A percentile compares a stretch with the other conserved stretches of the same genome.
These are phyloP conservation scores for Acanthamoeba polyphaga DNA, from an alignment of 208 protist genomes.

Conservation along the genomic window DNA sequence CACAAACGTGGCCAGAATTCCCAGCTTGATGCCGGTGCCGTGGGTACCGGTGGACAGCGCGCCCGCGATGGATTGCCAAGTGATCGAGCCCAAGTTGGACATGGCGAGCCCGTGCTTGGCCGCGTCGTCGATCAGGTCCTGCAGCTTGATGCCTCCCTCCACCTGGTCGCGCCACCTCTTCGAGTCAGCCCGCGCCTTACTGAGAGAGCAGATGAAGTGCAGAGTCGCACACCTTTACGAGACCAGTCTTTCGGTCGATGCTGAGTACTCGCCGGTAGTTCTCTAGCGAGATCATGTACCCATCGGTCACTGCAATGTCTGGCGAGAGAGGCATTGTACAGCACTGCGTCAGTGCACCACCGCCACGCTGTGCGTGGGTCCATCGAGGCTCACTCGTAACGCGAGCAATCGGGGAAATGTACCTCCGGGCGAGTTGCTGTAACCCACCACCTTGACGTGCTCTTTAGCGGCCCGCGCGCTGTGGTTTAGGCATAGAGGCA, in stretches of 20 bases:
- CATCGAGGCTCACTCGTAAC: not conserved
- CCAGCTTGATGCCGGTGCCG: conserved; percentile 61
- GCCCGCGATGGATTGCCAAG: conserved; percentile 38
- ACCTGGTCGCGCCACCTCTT: not conserved
- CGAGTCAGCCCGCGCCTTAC: not conserved
- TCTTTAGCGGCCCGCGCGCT: not conserved
- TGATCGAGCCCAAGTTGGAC: conserved; percentile 68
- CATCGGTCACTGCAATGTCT: conserved; percentile 60
- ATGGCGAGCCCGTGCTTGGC: conserved; percentile 55
- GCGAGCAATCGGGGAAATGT: not conserved
- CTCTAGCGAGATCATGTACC: conserved; percentile 69
- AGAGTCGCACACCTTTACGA: conserved; percentile 23
- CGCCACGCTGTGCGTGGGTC: not conserved
- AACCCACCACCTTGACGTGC: conserved; percentile 50
- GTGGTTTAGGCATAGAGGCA: not conserved
- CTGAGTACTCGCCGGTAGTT: conserved; percentile 23
- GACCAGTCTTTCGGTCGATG: not conserved
- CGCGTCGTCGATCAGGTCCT: conserved; percentile 52
- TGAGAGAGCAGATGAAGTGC: too few species aligned
- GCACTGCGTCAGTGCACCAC: not conserved
- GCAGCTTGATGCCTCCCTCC: conserved; percentile 14
- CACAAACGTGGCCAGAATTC: conserved; percentile 45
- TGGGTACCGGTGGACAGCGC: conserved; percentile 69
- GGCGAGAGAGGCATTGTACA: not conserved
- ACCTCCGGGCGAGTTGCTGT: conserved; percentile 55